Percentiles rank a stretch among this genome's conserved stretches.
These are phyloP conservation scores for Kwoniella dendrophila DNA, from an alignment of 768 basidiomycete species.

Conservation along the genomic window DNA sequence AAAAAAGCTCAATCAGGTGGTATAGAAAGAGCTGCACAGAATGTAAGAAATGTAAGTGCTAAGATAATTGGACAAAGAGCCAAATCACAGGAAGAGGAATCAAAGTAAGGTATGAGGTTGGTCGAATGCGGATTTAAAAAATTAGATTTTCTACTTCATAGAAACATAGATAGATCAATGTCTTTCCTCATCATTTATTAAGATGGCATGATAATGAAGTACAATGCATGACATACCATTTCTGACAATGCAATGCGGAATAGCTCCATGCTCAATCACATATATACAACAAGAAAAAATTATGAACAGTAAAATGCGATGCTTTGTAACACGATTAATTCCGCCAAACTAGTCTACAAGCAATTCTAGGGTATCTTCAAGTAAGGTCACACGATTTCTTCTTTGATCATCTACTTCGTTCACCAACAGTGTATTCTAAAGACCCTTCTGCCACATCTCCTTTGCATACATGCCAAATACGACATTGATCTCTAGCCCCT, in stretches of 20 bases:
- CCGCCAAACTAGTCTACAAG: too few relatives aligned
- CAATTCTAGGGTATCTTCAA: neutral
- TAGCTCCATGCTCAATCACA: too few relatives aligned
- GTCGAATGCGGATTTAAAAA: too few relatives aligned
- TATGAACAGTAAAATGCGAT: neutral
- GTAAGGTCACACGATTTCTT: neutral
- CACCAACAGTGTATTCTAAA: too few relatives aligned
- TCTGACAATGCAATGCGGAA: too few relatives aligned
- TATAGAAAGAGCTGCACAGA: constrained; percentile 54
- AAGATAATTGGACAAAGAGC: constrained; percentile 39
- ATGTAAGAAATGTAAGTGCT: constrained; percentile 54
- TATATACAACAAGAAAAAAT: constrained; percentile 1
- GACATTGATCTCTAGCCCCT: constrained; percentile 38
- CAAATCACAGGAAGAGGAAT: constrained; percentile 1
- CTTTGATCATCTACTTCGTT: too few relatives aligned
- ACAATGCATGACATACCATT: too few relatives aligned
- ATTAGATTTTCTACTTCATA: too few relatives aligned
- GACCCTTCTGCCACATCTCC: constrained; percentile 38
- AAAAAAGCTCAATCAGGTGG: constrained; percentile 53
- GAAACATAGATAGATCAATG: too few relatives aligned
- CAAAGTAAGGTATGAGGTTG: neutral
- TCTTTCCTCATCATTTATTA: too few relatives aligned
- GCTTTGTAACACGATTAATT: neutral
- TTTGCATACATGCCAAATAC: constrained; percentile 51
- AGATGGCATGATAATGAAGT: too few relatives aligned